These are phyloP conservation scores for Canariomyces notabilis DNA, from an alignment of 2,329 filamentous ascomycete species.

Conservation along the genomic window DNA sequence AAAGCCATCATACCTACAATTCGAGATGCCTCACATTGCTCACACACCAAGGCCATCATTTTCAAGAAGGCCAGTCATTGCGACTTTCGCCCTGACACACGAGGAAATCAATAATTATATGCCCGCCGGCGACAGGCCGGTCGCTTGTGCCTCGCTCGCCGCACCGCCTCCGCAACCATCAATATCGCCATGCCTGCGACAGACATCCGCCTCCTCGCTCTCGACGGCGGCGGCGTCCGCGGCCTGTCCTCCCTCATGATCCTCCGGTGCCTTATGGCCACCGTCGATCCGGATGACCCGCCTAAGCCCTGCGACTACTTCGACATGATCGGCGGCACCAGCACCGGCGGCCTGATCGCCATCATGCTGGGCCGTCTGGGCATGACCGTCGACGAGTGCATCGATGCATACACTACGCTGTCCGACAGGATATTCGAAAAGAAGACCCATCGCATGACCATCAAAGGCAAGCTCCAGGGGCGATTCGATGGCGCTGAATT, in stretches of 20 bases:
- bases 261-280: conserved; percentile 31
- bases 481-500: conserved; percentile 17
- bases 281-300: conserved; percentile 23
- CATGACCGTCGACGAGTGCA: conserved; percentile 36
- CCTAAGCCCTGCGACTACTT: conserved; percentile 20
- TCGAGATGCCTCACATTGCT: too few relatives aligned
- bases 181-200: conserved; percentile 5
- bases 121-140: too few relatives aligned
- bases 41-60: too few relatives aligned
- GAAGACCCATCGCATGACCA: conserved; percentile 16
- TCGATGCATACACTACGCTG: conserved; percentile 32
- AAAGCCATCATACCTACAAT: too few relatives aligned
- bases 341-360: conserved; percentile 35
- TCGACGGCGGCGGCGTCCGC: conserved; percentile 34
- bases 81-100: too few relatives aligned
- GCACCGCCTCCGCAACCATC: conserved; percentile 3
- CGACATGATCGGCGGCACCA: conserved; percentile 24
- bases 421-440: conserved; percentile 22
- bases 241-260: conserved; percentile 33
- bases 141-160: conserved; percentile 3
- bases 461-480: conserved; percentile 21
- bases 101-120: too few relatives aligned
- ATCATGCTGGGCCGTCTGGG: conserved; percentile 22
- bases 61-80: too few relatives aligned
- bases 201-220: conserved; percentile 24